Evolutionary conservation across 2,329 filamentous ascomycete species (phyloP), one percentile per base, ranked within the genome.

Genomic region (Periconia sp.): DNA sequence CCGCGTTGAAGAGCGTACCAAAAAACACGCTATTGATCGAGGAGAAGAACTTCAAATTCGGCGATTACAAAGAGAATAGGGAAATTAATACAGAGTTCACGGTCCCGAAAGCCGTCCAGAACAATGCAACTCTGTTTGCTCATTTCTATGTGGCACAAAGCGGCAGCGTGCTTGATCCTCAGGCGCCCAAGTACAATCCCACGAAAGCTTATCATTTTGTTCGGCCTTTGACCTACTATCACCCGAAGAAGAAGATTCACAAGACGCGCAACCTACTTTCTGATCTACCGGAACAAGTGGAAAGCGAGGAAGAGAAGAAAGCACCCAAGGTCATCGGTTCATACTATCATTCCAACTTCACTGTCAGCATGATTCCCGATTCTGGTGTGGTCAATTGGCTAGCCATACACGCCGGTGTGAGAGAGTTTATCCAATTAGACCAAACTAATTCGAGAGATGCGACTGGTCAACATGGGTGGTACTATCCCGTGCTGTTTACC

Each of bases 321-420:
- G 73, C 78, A 4, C 85, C 85, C 1, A 85, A 89, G n/a, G 76
- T 86, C 39, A 83, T 95, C 50, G 84, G 82, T 32, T 95, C 86
- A 40, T 95, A 92, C 75, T 99, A 96, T 68, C 94, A 99, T 71
- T 88, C 94, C 5, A 99, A 99, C 71, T 87, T 95, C 57, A 95
- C 88, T 36, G 77, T 99, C 48, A 89, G 91, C 5, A 84, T 97
- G 59, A 83, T 99, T 36, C 90, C 92, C 3, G 86, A 91, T 59
- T 78, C 85, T 28, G 92, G 91, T 16, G 78, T 86, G 5, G 77
- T 88, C 64, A 79, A 80, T 19, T 91, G 84, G 55, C 76, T 78
- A 16, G 75, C 77, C 40, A 76, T 92, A 54, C 85, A 89, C 50
- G 87, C 89, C 1, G 88, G 89, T 1, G 75, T 88, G 42, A 83